Conservation (phyloP, 192 early-diverging fungal genomes). For the Backusella tuberculispora region DNA sequence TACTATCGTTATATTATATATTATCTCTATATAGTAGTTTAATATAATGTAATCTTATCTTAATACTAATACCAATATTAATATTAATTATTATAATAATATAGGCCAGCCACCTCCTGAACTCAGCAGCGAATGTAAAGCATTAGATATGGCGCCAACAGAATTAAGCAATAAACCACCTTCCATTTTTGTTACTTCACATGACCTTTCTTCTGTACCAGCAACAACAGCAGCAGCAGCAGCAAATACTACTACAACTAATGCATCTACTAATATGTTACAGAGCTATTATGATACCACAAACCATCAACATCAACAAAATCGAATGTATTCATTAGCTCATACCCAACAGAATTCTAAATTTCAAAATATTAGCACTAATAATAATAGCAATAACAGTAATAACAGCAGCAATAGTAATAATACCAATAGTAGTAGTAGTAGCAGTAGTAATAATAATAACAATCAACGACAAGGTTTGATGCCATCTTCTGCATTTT, state of each 20-base stretch:
- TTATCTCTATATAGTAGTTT: not conserved
- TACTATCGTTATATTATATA: not conserved
- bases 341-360: conserved; percentile 11
- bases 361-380: not conserved
- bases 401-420: not conserved
- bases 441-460: not conserved
- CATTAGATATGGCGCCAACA: not conserved
- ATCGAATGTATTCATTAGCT: not conserved
- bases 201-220: conserved; percentile 6
- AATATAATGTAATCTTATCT: conserved; percentile 7
- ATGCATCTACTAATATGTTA: not conserved
- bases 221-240: not conserved
- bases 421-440: not conserved
- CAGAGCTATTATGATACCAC: conserved; percentile 12
- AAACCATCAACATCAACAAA: not conserved
- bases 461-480: not conserved
- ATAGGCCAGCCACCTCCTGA: conserved; percentile 30
- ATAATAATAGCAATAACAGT: conserved; percentile 13
- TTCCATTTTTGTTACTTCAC: conserved; percentile 39
- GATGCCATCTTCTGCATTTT: conserved; percentile 12
- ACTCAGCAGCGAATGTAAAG: conserved; percentile 5
- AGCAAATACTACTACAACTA: not conserved
- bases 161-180: conserved; percentile 18
- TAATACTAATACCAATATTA: not conserved
- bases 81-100: not conserved